Percentiles rank a stretch among this genome's conserved stretches.
phyloP scores from a whole-genome alignment of 169 alveolate species.

The Eimeria necatrix region DNA sequence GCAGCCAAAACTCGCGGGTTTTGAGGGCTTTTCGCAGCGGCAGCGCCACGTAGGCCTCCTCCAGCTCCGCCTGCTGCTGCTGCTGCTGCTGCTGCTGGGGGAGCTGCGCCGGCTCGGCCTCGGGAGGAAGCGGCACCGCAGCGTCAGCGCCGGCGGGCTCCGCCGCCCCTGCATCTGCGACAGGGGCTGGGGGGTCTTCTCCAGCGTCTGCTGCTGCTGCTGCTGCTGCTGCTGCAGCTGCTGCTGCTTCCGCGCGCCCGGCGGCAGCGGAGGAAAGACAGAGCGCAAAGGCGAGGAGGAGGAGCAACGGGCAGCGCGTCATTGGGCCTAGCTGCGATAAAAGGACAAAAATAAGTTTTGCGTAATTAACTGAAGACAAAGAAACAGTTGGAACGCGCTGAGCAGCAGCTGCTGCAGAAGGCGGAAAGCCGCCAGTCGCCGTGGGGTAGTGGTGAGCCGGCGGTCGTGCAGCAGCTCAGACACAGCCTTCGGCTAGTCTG shows the following conservation, averaged over 20 bases:
- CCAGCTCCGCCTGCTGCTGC: not conserved
- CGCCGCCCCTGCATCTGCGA: too few relatives aligned
- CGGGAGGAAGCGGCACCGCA: too few relatives aligned
- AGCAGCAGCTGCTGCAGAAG: too few relatives aligned
- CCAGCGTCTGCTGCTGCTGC: not conserved
- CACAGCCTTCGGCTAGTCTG: too few relatives aligned
- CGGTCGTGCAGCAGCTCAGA: too few relatives aligned
- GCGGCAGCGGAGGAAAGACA: not conserved
- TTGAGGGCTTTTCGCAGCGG: not conserved
- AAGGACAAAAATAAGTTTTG: too few relatives aligned
- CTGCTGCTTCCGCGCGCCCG: not conserved
- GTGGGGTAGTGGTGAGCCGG: too few relatives aligned
- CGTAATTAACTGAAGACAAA: too few relatives aligned
- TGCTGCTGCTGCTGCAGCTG: not conserved
- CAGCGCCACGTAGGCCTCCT: not conserved
- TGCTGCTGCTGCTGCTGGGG: not conserved
- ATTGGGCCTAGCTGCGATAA: not conserved
- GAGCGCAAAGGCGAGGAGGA: not conserved
- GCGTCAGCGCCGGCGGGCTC: too few relatives aligned
- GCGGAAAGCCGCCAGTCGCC: too few relatives aligned
- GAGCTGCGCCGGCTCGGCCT: not conserved
- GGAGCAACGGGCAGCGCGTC: not conserved
- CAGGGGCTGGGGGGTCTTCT: not conserved
- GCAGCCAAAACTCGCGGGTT: not conserved
- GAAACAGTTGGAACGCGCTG: too few relatives aligned